Conservation (phyloP, 2,329 filamentous ascomycete genomes). For the Colletotrichum camelliae region DNA sequence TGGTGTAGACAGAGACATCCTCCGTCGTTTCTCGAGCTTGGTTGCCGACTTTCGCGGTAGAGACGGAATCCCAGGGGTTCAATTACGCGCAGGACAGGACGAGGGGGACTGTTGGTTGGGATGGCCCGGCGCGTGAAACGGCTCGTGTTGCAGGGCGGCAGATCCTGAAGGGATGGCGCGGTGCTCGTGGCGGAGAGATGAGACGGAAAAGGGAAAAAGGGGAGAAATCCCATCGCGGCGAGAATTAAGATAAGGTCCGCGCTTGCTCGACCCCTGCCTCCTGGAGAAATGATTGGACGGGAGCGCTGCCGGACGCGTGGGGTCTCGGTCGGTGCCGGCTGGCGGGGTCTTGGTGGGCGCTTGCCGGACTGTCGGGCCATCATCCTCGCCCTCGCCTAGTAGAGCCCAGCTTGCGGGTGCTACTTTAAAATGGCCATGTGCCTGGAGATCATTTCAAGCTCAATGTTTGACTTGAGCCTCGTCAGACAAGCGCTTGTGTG, state of each 20-base stretch:
- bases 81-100: background rate
- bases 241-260: conserved; percentile 4
- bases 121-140: conserved; percentile 18
- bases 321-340: background rate
- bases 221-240: background rate
- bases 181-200: conserved; percentile 10
- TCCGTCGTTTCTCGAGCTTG: background rate
- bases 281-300: background rate
- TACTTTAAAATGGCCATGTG: background rate
- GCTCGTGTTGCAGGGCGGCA: conserved; percentile 14
- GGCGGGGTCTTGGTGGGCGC: background rate
- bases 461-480: background rate
- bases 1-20: background rate
- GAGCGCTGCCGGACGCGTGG: background rate
- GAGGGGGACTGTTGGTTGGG: background rate
- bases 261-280: background rate
- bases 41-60: background rate
- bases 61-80: background rate
- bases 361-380: background rate
- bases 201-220: background rate
- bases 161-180: conserved; percentile 21
- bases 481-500: background rate
- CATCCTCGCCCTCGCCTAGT: background rate
- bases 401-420: background rate
- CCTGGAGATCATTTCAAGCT: conserved; percentile 1